phyloP scores from a whole-genome alignment of 306 rosid species.

The Hippophae gyantsensis region DNA sequence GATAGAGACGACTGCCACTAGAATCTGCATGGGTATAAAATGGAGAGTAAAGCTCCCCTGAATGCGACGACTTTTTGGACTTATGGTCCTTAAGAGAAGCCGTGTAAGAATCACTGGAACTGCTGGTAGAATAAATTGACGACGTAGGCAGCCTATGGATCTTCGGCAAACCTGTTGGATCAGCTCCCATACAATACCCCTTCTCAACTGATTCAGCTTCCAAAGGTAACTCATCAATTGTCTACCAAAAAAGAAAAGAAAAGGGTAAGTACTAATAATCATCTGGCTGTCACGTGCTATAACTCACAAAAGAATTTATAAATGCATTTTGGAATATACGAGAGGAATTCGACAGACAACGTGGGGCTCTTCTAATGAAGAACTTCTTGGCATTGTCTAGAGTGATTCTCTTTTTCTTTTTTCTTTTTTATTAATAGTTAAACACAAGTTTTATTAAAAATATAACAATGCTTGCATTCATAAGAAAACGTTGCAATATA shows the following conservation, averaged over 20 bases:
- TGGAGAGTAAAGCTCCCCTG: conserved; percentile 72
- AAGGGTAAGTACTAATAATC: background rate
- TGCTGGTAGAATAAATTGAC: conserved; percentile 58
- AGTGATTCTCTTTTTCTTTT: too few species aligned
- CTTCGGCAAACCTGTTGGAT: conserved; percentile 79
- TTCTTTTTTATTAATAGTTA: too few species aligned
- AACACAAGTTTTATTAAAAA: too few species aligned
- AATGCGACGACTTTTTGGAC: conserved; percentile 71
- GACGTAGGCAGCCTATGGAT: conserved; percentile 74
- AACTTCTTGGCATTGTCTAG: too few species aligned
- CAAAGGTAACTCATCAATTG: conserved; percentile 84
- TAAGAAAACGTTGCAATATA: too few species aligned
- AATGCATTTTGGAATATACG: too few species aligned
- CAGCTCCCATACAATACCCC: conserved; percentile 62
- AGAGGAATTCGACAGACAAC: too few species aligned
- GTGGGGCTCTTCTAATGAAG: too few species aligned
- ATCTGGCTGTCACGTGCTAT: too few species aligned
- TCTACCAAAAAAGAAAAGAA: conserved; percentile 35
- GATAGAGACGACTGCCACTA: conserved; percentile 33
- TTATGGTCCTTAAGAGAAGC: conserved; percentile 61
- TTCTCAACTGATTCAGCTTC: conserved; percentile 94
- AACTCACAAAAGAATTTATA: too few species aligned
- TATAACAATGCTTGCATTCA: too few species aligned
- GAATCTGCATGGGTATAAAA: conserved; percentile 52
- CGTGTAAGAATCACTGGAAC: conserved; percentile 47